phyloP scores from a whole-genome alignment of 1,284 basidiomycete genomes.

The Melampsora americana region DNA sequence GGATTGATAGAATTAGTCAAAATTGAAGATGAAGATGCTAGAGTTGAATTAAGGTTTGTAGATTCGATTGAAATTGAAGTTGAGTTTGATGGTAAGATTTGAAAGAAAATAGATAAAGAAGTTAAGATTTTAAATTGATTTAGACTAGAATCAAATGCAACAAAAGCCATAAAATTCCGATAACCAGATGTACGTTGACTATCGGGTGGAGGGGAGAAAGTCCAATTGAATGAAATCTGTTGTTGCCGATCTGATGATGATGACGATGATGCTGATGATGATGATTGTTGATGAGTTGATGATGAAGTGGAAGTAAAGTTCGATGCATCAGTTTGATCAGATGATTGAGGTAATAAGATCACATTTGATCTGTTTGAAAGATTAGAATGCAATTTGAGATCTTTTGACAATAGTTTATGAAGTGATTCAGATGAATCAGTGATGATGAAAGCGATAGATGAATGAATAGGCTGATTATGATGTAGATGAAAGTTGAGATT shows the following conservation, averaged over 20 bases:
- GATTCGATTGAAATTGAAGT: too few relatives aligned
- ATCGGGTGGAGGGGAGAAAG: not conserved
- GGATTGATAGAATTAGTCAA: not conserved
- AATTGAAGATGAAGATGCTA: too few relatives aligned
- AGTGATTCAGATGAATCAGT: not conserved
- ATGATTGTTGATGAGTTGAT: not conserved
- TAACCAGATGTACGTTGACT: not conserved
- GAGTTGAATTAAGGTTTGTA: too few relatives aligned
- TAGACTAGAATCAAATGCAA: not conserved
- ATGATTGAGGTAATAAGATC: too few relatives aligned
- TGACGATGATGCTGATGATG: too few relatives aligned
- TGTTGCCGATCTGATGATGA: too few relatives aligned
- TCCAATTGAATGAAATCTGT: conserved; percentile 7
- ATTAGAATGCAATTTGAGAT: too few relatives aligned
- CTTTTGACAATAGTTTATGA: not conserved
- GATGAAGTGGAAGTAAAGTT: too few relatives aligned
- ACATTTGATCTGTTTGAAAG: not conserved
- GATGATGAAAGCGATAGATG: not conserved
- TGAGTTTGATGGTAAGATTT: not conserved
- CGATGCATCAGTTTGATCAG: too few relatives aligned
- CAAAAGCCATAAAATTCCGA: not conserved
- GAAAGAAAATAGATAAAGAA: not conserved
- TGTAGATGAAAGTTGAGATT: not conserved
- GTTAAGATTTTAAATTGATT: not conserved
- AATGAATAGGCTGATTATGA: not conserved